These are phyloP conservation scores for Lactifluus piperatus DNA, from an alignment of 768 basidiomycete genomes.

Conservation along the genomic window DNA sequence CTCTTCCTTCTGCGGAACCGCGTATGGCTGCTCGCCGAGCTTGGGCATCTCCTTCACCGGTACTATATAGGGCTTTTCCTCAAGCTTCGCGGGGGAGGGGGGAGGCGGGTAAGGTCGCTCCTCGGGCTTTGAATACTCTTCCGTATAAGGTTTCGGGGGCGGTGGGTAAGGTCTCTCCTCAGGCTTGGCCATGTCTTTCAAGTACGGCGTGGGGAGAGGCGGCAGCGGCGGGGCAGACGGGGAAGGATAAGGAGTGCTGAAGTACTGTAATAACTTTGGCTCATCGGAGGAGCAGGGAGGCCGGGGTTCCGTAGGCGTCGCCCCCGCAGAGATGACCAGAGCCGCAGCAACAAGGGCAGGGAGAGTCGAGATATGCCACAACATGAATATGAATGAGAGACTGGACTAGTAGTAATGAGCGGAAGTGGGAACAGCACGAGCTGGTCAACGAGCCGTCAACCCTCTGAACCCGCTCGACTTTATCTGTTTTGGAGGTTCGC, in stretches of 20 bases:
- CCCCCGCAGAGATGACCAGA: not conserved
- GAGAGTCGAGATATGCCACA: not conserved
- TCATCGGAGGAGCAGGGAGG: not conserved
- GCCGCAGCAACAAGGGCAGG: not conserved
- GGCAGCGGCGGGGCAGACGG: not conserved
- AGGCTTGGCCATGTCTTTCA: not conserved
- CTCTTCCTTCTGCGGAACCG: no score
- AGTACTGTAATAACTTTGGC: not conserved
- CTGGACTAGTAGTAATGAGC: conserved; percentile 6
- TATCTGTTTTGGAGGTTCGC: not conserved
- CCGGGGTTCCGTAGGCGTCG: conserved; percentile 1
- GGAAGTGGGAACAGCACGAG: conserved; percentile 1
- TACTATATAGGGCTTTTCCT: not conserved
- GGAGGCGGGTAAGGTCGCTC: not conserved
- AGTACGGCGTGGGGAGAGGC: not conserved
- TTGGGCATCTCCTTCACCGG: not conserved
- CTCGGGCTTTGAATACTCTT: not conserved
- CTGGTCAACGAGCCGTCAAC: not conserved
- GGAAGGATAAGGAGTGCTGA: not conserved
- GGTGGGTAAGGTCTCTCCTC: conserved; percentile 1
- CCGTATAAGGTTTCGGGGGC: not conserved
- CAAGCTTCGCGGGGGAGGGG: not conserved
- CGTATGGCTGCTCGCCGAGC: not conserved
- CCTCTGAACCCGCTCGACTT: not conserved
- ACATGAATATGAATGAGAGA: conserved; percentile 4